Evolutionary conservation across 2,329 filamentous ascomycete genomes (phyloP).

Genomic region (Gnomoniopsis smithogilvyi): DNA sequence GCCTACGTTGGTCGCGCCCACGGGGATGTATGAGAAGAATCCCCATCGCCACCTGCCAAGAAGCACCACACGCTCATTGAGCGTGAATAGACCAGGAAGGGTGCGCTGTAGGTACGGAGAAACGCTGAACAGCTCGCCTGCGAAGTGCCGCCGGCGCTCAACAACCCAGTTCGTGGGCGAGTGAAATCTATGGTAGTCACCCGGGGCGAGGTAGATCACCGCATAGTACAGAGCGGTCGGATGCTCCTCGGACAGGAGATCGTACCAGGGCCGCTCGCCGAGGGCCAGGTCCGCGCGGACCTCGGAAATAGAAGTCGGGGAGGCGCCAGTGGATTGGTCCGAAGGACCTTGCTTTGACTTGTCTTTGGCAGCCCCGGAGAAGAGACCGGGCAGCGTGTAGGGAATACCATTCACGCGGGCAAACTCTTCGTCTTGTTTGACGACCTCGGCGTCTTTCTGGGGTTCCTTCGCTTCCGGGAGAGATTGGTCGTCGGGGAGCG

Average conservation of each 20-base stretch:
- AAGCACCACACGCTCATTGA: slow-evolving; percentile 94
- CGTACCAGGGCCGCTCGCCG: slow-evolving; percentile 68
- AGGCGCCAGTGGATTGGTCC: slow-evolving; percentile 71
- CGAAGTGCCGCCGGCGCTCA: slow-evolving; percentile 92
- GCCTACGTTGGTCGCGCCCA: slow-evolving; percentile 95
- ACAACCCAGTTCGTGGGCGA: slow-evolving; percentile 95
- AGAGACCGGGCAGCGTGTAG: slow-evolving; percentile 83
- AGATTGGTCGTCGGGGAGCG: slow-evolving; percentile 31
- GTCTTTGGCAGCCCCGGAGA: slow-evolving; percentile 65
- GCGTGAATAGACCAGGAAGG: slow-evolving; percentile 87
- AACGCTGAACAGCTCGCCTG: slow-evolving; percentile 91
- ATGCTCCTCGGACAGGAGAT: slow-evolving; percentile 58
- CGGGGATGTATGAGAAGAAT: slow-evolving; percentile 94
- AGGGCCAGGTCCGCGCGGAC: slow-evolving; percentile 81
- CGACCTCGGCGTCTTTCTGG: slow-evolving; percentile 58
- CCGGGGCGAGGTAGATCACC: slow-evolving; percentile 93
- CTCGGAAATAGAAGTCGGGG: slow-evolving; percentile 72
- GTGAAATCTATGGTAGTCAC: slow-evolving; percentile 98
- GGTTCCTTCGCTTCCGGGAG: slow-evolving; percentile 26
- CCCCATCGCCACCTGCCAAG: slow-evolving; percentile 94
- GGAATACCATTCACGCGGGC: slow-evolving; percentile 91
- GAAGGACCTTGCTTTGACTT: slow-evolving; percentile 49
- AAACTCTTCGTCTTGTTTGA: slow-evolving; percentile 86
- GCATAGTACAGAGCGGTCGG: slow-evolving; percentile 82
- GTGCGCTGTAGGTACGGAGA: slow-evolving; percentile 93